Evolutionary conservation across 164 flowering plant species (phyloP).

Genomic region (Euptelea pleiosperma): DNA sequence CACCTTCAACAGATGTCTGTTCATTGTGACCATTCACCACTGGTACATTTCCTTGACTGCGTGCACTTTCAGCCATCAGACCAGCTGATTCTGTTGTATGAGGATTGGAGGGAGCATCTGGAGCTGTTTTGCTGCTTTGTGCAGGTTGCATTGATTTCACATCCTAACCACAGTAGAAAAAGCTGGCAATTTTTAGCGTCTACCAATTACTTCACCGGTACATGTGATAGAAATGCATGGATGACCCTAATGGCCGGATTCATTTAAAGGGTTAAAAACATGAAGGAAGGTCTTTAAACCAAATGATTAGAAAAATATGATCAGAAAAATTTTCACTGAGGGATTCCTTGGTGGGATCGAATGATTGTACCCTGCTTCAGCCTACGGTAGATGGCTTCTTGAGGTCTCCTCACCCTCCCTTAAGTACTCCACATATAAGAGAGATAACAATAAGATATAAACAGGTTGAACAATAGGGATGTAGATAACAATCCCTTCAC

Average conservation of each 20-base stretch:
- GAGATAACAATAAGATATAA: neutral
- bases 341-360: no score
- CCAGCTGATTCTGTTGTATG: slow-evolving; percentile 20
- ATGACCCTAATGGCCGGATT: no score
- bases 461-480: neutral
- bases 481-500: neutral
- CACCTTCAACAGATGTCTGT: slow-evolving; percentile 43
- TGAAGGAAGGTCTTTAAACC: no score
- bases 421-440: neutral
- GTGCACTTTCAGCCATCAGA: slow-evolving; percentile 17
- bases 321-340: neutral
- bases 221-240: neutral
- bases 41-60: slow-evolving; percentile 29
- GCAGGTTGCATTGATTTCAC: slow-evolving; percentile 24
- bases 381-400: no score
- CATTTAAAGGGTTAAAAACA: no score
- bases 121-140: slow-evolving; percentile 20
- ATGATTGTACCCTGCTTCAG: no score
- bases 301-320: no score
- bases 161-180: slow-evolving; percentile 31
- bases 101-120: slow-evolving; percentile 27
- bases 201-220: neutral
- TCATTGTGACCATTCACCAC: slow-evolving; percentile 37
- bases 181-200: slow-evolving; percentile 14
- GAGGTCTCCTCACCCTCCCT: no score